Evolutionary conservation across 2,329 filamentous ascomycete species (phyloP), one percentile per base, ranked within the genome.

Genomic region (Paraphaeosphaeria minitans): DNA sequence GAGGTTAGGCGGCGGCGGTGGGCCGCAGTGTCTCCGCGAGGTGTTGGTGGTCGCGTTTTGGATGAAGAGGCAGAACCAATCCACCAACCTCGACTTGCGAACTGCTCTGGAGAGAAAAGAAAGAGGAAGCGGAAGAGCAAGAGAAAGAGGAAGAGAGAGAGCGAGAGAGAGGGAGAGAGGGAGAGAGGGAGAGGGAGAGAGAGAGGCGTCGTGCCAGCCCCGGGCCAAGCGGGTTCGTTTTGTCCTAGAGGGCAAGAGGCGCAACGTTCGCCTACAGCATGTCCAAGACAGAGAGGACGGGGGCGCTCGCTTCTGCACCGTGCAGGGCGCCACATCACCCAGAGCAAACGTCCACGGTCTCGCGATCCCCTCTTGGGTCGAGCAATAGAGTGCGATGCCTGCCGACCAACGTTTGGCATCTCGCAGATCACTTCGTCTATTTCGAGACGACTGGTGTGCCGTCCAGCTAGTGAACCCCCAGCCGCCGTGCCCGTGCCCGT

Each of bases 361-460:
- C 22, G 13, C 21, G 12, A 42, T 39, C 19, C 37, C 37, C 37
- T n/a, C n/a, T n/a, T n/a, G 16, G 7, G 37, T 39, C 37, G 37
- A 39, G 37, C 16, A n/a, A 39, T 39, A 39, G 37, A 39, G 14
- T 39, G 37, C 41, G 59, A 66, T 68, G 45, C 56, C 59, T 58
- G 61, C 62, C 61, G 52, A 56, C 60, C 61, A 62, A 61, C 59
- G 65, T 70, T 64, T 69, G 59, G 66, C 64, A 68, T 65, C 59
- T 63, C 61, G 61, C 69, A 58, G 64, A 65, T 59, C 29, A n/a
- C 39, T 1, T 56, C 58, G 66, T 60, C 71, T 75, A 75, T 74
- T 74, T 64, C 65, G 56, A 64, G 66, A 62, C 12, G 10, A 48
- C 55, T 58, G 56, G 62, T 63, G 60, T 67, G 64, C 67, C 66